Base-by-base conservation (phyloP, 2,329 filamentous ascomycete species). In the Verticillium nonalfalfae region DNA sequence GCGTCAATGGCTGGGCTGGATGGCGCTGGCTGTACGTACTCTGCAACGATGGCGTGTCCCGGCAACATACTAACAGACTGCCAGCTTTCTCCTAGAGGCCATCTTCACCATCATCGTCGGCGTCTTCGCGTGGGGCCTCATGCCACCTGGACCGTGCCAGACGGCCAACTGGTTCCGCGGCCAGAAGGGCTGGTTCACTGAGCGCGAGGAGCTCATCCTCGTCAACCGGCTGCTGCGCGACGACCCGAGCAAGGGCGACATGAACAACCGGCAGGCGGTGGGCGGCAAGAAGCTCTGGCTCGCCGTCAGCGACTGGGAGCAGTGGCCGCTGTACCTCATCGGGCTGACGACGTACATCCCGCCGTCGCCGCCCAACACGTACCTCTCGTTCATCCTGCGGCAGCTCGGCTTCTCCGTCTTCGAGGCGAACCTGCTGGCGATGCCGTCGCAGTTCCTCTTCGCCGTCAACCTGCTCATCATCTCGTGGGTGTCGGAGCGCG, bases 141-240 rank as follows among this genome's bases (percentile, higher is more conserved):
- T 81, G 75, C 78, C 78, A 0, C 73, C 79, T 0, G 77, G 77
- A 0, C 79, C 79, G 1, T 76, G 74, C 7, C 78, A 81, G 63
- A 87, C 84, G 0, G 77, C 76, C 52, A 81, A 77, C 56, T 84
- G 81, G 80, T 84, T 83, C 67, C 79, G 84, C 11, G 83, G 83
- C 11, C 80, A 82, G 59, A 74, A 71, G 77, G 86, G 85, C 1
- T 89, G 85, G 82, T 89, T 88, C 70, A 81, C 68, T 2, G 82
- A 86, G 55, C 79, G 78, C 2, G 86, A 88, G 62, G 84, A 88
- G 66, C 76, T 76, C 59, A 88, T 88, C 66, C 80, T 88, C 63
- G 83, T 88, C 33, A 88, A 87, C 65, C 76, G 85, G 1, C 75
- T 85, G 10, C 74, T 80, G 5, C 80, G 86, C 1, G 86, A 89